phyloP scores from a whole-genome alignment of 2,329 filamentous ascomycete species.

The Aspergillus pseudonomiae region DNA sequence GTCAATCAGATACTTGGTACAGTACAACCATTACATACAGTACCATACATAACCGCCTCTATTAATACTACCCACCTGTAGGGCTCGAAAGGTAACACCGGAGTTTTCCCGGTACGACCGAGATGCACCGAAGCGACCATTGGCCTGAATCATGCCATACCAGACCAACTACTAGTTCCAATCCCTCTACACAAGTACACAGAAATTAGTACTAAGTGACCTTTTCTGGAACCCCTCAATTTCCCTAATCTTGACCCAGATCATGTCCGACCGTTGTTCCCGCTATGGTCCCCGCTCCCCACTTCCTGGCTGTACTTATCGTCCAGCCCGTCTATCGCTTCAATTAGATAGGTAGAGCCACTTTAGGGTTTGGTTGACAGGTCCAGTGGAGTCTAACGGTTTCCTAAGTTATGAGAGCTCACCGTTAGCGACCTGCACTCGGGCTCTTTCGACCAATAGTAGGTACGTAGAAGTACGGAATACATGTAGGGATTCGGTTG shows the following conservation, averaged over 20 bases:
- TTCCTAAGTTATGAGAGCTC: not conserved
- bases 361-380: not conserved
- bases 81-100: not conserved
- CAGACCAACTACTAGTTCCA: not conserved
- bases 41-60: not conserved
- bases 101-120: constrained; percentile 1
- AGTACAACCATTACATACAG: not conserved
- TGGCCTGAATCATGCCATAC: constrained; percentile 4
- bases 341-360: too few relatives aligned
- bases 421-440: not conserved
- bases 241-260: not conserved
- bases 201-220: not conserved
- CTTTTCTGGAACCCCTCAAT: not conserved
- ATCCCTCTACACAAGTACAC: not conserved
- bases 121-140: not conserved
- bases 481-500: not conserved
- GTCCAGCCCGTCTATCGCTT: not conserved
- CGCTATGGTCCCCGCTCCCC: not conserved
- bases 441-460: not conserved
- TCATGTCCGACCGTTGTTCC: constrained; percentile 5
- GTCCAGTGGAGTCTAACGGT: not conserved
- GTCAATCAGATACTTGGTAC: not conserved
- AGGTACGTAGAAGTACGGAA: not conserved
- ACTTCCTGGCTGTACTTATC: not conserved
- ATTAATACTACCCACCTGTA: not conserved